Evolutionary conservation across 2,329 filamentous ascomycete species (phyloP).

Genomic region (Phialophora macrospora): DNA sequence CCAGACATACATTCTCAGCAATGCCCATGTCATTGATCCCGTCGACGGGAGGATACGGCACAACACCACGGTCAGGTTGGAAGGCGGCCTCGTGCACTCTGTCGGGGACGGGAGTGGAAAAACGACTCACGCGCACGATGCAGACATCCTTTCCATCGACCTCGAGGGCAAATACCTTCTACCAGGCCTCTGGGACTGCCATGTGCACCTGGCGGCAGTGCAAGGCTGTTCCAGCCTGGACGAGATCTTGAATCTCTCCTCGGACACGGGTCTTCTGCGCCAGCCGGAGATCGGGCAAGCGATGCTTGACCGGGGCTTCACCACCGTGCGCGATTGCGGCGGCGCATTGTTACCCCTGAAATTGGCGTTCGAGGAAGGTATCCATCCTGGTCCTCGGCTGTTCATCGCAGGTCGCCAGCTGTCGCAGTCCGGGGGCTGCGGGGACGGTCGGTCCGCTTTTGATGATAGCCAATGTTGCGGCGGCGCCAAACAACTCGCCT

Average conservation of each 20-base stretch:
- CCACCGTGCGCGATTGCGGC: constrained; percentile 63
- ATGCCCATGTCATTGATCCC: constrained; percentile 54
- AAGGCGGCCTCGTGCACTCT: constrained; percentile 45
- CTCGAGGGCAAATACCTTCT: constrained; percentile 53
- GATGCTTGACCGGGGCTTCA: constrained; percentile 64
- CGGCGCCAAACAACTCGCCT: constrained; percentile 50
- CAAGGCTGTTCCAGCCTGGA: constrained; percentile 50
- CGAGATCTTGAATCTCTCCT: constrained; percentile 47
- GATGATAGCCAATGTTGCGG: constrained; percentile 50
- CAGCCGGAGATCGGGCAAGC: constrained; percentile 56
- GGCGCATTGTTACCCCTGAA: constrained; percentile 63
- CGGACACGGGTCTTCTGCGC: constrained; percentile 46
- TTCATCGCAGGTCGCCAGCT: constrained; percentile 62
- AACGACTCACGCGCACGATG: constrained; percentile 24
- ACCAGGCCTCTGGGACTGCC: constrained; percentile 60
- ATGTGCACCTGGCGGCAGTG: constrained; percentile 55
- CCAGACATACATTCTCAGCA: constrained; percentile 46
- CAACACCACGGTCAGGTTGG: constrained; percentile 45
- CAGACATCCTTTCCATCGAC: constrained; percentile 46
- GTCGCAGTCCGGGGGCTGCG: constrained; percentile 64
- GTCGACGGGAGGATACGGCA: constrained; percentile 43
- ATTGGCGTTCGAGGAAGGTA: constrained; percentile 61
- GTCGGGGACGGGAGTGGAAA: constrained; percentile 29
- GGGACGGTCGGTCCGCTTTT: constrained; percentile 54
- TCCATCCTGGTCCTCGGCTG: constrained; percentile 61